These are phyloP conservation scores for Asclepias syriaca DNA, from an alignment of 257 asterid species.

Conservation along the genomic window DNA sequence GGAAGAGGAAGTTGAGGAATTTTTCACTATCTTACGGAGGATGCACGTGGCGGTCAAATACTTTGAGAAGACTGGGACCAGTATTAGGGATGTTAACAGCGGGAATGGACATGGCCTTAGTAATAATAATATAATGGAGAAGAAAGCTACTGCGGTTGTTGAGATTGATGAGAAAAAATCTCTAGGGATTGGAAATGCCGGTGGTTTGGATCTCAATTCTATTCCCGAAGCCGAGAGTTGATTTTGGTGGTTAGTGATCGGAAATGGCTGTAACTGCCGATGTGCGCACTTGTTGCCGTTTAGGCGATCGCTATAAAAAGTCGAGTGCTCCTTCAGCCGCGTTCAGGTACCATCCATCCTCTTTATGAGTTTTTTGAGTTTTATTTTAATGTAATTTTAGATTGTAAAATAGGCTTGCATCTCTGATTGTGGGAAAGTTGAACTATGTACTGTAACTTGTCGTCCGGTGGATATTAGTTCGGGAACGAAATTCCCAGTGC, in stretches of 20 bases:
- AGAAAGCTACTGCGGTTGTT: not conserved
- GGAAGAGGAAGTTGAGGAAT: constrained; percentile 47
- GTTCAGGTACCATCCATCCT: not conserved
- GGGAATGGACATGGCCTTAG: constrained; percentile 4
- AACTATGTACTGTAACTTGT: not conserved
- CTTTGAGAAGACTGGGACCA: constrained; percentile 20
- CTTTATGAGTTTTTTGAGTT: not conserved
- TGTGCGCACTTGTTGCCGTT: constrained; percentile 6
- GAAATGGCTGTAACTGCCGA: not conserved
- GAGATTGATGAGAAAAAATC: constrained; percentile 5
- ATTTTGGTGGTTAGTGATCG: not conserved
- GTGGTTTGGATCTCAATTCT: constrained; percentile 24
- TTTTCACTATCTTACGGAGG: constrained; percentile 37
- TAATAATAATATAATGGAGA: not conserved
- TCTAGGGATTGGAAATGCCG: not conserved
- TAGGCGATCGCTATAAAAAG: not conserved
- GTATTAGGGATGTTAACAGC: constrained; percentile 6
- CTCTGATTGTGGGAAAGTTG: not conserved
- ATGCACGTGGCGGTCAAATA: constrained; percentile 36
- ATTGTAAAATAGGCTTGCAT: constrained; percentile 4
- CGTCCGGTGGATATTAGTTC: not conserved
- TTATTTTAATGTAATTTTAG: not conserved
- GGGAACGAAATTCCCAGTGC: not conserved
- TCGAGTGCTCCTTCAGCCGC: constrained; percentile 5
- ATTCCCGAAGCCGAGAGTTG: constrained; percentile 24